Percentiles rank a stretch among this genome's conserved stretches.
These are phyloP conservation scores for Murraya paniculata DNA, from an alignment of 345 rosid genomes.

Conservation along the genomic window DNA sequence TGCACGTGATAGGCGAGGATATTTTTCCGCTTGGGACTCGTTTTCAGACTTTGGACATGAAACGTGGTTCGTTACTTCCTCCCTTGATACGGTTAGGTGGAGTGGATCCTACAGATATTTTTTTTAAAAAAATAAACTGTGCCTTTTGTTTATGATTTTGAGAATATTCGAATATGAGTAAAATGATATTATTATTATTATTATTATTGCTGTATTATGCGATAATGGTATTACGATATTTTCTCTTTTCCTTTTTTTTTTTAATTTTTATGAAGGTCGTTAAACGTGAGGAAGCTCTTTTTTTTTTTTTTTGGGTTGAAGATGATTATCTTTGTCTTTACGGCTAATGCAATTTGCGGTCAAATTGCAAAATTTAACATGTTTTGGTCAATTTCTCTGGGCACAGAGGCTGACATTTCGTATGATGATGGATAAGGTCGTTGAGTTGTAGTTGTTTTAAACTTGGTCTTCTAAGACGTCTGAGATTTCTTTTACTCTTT, in stretches of 20 bases:
- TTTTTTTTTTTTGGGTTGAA: not conserved
- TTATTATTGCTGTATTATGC: not conserved
- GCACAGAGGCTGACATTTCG: too few relatives aligned
- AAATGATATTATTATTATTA: not conserved
- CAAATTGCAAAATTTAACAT: not conserved
- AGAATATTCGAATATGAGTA: not conserved
- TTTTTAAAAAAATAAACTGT: not conserved
- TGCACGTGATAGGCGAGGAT: slow-evolving; percentile 55
- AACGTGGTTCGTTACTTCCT: slow-evolving; percentile 17
- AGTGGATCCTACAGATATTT: not conserved
- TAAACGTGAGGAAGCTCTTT: too few relatives aligned
- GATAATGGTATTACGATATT: not conserved
- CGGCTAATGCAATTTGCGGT: not conserved
- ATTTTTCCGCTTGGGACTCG: slow-evolving; percentile 1
- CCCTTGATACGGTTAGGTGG: not conserved
- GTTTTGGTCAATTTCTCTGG: not conserved
- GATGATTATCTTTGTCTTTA: not conserved
- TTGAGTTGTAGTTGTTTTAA: not conserved
- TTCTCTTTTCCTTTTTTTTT: too few relatives aligned
- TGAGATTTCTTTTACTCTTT: not conserved
- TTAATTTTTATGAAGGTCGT: too few relatives aligned
- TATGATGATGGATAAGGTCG: not conserved
- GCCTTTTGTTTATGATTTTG: not conserved
- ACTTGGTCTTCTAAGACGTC: not conserved
- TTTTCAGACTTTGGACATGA: slow-evolving; percentile 12